A percentile compares a stretch with the other conserved stretches of the same genome.
Conservation (phyloP, 257 asterid species). For the Osmanthus fragrans region DNA sequence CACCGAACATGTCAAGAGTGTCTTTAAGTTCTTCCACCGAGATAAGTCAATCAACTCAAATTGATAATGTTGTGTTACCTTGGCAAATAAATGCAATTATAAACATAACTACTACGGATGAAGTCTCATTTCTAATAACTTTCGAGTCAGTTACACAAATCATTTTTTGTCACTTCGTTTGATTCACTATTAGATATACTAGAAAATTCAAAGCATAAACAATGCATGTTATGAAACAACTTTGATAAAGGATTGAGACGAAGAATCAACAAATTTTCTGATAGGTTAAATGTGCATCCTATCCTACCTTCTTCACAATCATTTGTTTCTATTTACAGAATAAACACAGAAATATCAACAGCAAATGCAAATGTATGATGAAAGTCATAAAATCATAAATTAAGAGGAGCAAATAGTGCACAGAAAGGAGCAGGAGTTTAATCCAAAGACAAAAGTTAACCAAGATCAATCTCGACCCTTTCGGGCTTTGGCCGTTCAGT, state of each 20-base stretch:
- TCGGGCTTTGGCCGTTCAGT: constrained; percentile 82
- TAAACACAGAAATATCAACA: constrained; percentile 36
- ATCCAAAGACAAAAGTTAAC: constrained; percentile 25
- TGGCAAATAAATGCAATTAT: too few species aligned
- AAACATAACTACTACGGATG: too few species aligned
- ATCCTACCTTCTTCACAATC: constrained; percentile 53
- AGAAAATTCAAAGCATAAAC: too few species aligned
- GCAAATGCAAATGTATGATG: constrained; percentile 12
- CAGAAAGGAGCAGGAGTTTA: not conserved
- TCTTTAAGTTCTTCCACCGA: too few species aligned
- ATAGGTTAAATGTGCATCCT: constrained; percentile 51
- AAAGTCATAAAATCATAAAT: constrained; percentile 1
- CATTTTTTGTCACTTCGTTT: too few species aligned
- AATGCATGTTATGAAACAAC: too few species aligned
- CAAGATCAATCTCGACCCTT: constrained; percentile 69
- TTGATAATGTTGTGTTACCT: too few species aligned
- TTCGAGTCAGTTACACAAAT: too few species aligned
- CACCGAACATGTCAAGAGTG: too few species aligned
- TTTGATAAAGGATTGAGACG: constrained; percentile 13
- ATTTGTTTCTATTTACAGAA: constrained; percentile 43
- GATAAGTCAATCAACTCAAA: too few species aligned
- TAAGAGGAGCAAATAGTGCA: not conserved
- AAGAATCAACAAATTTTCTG: constrained; percentile 40
- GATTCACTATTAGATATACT: too few species aligned
- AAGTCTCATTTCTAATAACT: too few species aligned